Evolutionary conservation across 306 rosid genomes (phyloP), one percentile per base, ranked within the genome.

Genomic region (Cicer arietinum): DNA sequence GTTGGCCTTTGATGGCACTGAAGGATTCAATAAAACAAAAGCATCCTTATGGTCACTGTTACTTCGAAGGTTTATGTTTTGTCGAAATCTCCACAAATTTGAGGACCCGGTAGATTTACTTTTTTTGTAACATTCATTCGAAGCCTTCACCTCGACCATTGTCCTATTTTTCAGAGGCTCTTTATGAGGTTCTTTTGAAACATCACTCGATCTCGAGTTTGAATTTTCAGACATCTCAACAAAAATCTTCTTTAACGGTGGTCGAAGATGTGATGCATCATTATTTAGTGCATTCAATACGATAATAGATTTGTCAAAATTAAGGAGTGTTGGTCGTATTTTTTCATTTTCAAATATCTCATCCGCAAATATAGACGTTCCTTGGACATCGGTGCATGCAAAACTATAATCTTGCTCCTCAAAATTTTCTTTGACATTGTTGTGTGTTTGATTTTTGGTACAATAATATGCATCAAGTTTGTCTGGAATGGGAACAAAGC

Each of bases 321-420:
- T 17, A 7, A 85, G 84, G 1, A 37, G 85, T 2, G 73, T 37
- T 10, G 89, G 80, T 2, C 90, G 87, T 66, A 90, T 87, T 82
- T 77, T 81, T 6, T 91, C 97, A 85, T 88, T 63, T 0, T 64
- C 59, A 69, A 92, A 92, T 12, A 77, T 67, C 8, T 90, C 90
- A 41, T 88, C 91, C 0, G 92, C 96, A 20, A 77, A 22, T 22
- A 22, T 22, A 1, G 25, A 22, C 3, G 86, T 84, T 7, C 73
- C 82, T 25, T 84, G 84, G 7, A 84, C 78, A 17, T 77, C 84
- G 22, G 61, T n/a, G 30, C 79, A 84, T 11, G 39, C 77, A 18
- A 91, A 91, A 14, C 20, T 18, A 18, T 0, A 18, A 0, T 18
- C 20, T 18, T 18, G 20, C 1, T 18, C 20, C 20, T 18, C 20